Percentiles rank a stretch among this genome's conserved stretches.
Conservation (phyloP, 148 eudicot species). For the Tetragonia tetragonoides region DNA sequence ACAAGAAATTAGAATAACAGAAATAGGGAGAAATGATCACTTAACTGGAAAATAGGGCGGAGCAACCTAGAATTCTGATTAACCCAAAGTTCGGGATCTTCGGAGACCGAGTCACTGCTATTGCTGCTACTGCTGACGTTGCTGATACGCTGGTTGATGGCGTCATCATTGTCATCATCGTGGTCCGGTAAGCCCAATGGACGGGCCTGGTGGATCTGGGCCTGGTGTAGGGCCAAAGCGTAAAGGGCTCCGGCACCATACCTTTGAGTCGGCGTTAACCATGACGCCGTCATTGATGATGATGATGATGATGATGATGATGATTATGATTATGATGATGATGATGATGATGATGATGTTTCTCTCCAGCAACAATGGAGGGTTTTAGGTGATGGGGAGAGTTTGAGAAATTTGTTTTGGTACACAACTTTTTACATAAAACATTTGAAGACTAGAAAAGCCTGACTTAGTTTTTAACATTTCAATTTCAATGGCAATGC, state of each 20-base stretch:
- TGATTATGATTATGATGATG: too few species aligned
- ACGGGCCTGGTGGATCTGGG: slow-evolving; percentile 70
- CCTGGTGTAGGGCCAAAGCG: slow-evolving; percentile 69
- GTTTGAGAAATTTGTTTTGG: too few species aligned
- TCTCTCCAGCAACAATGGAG: not conserved
- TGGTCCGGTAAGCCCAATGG: slow-evolving; percentile 39
- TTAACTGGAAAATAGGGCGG: slow-evolving; percentile 74
- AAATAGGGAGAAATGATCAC: not conserved
- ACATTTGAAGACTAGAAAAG: too few species aligned
- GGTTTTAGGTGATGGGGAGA: too few species aligned
- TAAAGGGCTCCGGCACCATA: slow-evolving; percentile 79
- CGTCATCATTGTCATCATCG: slow-evolving; percentile 21
- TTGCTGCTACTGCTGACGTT: slow-evolving; percentile 38
- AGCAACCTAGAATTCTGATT: slow-evolving; percentile 54
- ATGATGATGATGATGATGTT: too few species aligned
- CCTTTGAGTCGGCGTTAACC: slow-evolving; percentile 57
- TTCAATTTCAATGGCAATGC: too few species aligned
- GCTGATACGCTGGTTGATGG: slow-evolving; percentile 37
- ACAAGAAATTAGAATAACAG: not conserved
- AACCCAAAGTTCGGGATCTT: slow-evolving; percentile 73
- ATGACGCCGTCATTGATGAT: slow-evolving; percentile 37
- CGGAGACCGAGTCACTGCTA: slow-evolving; percentile 53
- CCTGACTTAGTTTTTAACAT: too few species aligned
- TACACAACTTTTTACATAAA: too few species aligned
- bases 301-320: too few species aligned